These are phyloP conservation scores for Tolypocladium cylindrosporum DNA, from an alignment of 2,329 filamentous ascomycete genomes.

Conservation along the genomic window DNA sequence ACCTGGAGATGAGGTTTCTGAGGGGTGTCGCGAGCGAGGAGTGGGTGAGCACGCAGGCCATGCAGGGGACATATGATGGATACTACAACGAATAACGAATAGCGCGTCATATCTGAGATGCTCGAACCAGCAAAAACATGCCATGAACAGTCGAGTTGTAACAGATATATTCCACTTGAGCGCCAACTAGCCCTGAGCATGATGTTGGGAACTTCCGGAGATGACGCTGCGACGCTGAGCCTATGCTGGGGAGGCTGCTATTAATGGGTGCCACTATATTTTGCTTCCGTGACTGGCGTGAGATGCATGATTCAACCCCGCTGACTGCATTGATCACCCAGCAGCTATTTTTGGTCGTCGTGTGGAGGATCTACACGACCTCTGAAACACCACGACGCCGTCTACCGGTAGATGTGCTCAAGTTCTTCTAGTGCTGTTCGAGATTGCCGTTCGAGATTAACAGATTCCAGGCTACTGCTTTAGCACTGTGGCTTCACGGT, in stretches of 20 bases:
- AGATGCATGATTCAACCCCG: not conserved
- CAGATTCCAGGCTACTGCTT: not conserved
- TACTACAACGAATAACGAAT: conserved; percentile 35
- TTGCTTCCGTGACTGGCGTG: not conserved
- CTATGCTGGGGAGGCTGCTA: not conserved
- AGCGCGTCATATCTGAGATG: no score
- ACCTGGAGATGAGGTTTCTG: conserved; percentile 46
- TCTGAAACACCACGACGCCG: not conserved
- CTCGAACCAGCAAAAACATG: not conserved
- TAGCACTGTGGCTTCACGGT: not conserved
- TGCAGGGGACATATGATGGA: conserved; percentile 46
- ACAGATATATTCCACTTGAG: not conserved
- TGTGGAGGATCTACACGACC: not conserved
- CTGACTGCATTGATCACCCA: not conserved
- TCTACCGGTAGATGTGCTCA: not conserved
- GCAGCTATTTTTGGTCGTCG: not conserved
- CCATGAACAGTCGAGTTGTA: not conserved
- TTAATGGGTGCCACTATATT: not conserved
- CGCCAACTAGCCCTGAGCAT: not conserved
- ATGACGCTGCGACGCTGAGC: not conserved
- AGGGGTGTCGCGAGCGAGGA: conserved; percentile 49
- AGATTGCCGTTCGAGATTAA: not conserved
- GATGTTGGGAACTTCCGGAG: not conserved
- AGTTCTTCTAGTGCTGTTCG: not conserved
- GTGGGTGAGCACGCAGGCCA: conserved; percentile 53